These are phyloP conservation scores for Colletotrichum australisinense DNA, from an alignment of 2,329 filamentous ascomycete genomes.

Conservation along the genomic window DNA sequence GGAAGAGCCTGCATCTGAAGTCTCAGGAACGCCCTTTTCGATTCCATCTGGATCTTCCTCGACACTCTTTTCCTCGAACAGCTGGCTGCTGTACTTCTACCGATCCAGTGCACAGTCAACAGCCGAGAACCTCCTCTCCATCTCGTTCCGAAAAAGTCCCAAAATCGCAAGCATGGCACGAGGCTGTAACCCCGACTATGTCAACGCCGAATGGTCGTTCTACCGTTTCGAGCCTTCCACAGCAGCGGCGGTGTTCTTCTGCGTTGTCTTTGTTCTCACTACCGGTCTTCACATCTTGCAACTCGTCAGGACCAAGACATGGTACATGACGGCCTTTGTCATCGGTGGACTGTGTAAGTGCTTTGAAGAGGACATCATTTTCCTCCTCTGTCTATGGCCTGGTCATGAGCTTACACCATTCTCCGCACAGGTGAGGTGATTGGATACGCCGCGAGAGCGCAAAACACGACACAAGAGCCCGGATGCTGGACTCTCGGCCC, in stretches of 20 bases:
- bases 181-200: conserved; percentile 16
- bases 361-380: background rate
- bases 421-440: conserved; percentile 25
- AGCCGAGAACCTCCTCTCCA: background rate
- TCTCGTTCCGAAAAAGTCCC: no score
- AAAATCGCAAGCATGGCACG: background rate
- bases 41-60: no score
- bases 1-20: background rate
- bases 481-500: conserved; percentile 53
- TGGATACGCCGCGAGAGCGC: conserved; percentile 24
- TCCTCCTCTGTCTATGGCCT: no score
- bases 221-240: conserved; percentile 34
- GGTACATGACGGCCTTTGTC: conserved; percentile 34
- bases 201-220: conserved; percentile 19
- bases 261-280: conserved; percentile 14
- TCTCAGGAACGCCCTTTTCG: background rate
- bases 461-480: conserved; percentile 23
- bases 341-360: conserved; percentile 31
- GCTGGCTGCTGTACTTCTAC: no score
- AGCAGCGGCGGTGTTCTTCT: conserved; percentile 29
- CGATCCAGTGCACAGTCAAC: no score
- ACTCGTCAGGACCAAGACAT: conserved; percentile 26
- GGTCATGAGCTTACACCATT: background rate
- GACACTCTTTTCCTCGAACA: no score
- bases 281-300: conserved; percentile 28